phyloP scores from a whole-genome alignment of 192 early-diverging fungal species.

The Pilobolus umbonatus region DNA sequence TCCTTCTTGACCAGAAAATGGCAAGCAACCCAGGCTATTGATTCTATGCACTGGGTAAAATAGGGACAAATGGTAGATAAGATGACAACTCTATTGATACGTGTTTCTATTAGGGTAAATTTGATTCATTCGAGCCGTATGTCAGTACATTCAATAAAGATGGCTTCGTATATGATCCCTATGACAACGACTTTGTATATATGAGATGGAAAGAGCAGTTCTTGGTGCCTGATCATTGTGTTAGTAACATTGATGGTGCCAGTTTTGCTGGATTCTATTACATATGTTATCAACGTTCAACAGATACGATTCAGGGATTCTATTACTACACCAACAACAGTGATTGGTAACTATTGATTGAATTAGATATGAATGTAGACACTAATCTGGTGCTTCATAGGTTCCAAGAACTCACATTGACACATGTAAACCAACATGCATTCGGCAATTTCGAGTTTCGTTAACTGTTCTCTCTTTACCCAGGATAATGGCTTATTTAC shows the following conservation, averaged over 20 bases:
- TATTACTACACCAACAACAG: conserved; percentile 56
- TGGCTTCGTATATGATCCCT: conserved; percentile 41
- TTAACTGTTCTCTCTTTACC: conserved; percentile 12
- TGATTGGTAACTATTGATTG: conserved; percentile 41
- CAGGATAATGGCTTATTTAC: too few relatives aligned
- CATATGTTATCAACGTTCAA: conserved; percentile 62
- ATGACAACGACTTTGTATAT: conserved; percentile 59
- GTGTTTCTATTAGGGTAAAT: conserved; percentile 33
- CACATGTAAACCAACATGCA: conserved; percentile 36
- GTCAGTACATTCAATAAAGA: conserved; percentile 42
- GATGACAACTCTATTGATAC: neutral
- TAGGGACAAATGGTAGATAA: neutral
- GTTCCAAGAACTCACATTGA: conserved; percentile 39
- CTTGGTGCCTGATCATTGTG: conserved; percentile 80
- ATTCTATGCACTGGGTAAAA: conserved; percentile 70
- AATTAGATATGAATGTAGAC: neutral
- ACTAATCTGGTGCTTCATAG: conserved; percentile 15
- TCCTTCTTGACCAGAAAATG: conserved; percentile 81
- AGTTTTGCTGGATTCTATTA: conserved; percentile 92
- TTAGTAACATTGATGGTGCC: conserved; percentile 72
- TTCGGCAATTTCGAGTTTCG: conserved; percentile 48
- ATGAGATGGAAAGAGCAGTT: conserved; percentile 97
- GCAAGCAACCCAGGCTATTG: conserved; percentile 74
- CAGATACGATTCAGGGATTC: conserved; percentile 56
- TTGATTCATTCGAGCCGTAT: conserved; percentile 47